Evolutionary conservation across 768 basidiomycete genomes (phyloP).

Genomic region (Infundibulicybe gibba): DNA sequence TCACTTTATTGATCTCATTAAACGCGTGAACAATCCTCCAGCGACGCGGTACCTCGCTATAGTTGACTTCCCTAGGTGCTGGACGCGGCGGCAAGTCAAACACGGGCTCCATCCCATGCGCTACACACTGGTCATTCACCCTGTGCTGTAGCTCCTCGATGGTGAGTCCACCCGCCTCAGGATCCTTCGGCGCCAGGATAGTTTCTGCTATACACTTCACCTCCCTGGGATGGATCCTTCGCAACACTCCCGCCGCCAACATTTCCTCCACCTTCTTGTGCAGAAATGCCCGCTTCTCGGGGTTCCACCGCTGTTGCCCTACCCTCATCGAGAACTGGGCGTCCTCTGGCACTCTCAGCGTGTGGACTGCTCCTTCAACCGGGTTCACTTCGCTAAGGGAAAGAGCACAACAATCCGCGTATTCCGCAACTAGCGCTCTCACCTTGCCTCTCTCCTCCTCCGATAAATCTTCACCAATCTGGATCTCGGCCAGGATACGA

Average conservation of each 20-base stretch:
- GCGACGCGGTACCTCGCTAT: slow-evolving; percentile 7
- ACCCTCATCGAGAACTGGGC: slow-evolving; percentile 23
- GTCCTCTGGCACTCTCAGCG: slow-evolving; percentile 25
- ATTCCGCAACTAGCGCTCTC: slow-evolving; percentile 18
- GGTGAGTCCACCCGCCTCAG: slow-evolving; percentile 19
- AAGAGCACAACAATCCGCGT: slow-evolving; percentile 32
- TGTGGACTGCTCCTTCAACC: slow-evolving; percentile 25
- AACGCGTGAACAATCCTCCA: slow-evolving; percentile 35
- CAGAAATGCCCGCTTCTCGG: slow-evolving; percentile 24
- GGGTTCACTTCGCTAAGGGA: slow-evolving; percentile 19
- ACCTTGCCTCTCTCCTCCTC: slow-evolving; percentile 11
- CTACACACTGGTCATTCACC: slow-evolving; percentile 29
- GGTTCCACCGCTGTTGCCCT: slow-evolving; percentile 20
- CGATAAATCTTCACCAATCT: slow-evolving; percentile 24
- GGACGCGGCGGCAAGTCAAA: slow-evolving; percentile 18
- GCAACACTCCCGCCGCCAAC: slow-evolving; percentile 27
- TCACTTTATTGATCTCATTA: slow-evolving; percentile 22
- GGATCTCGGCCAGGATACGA: slow-evolving; percentile 13
- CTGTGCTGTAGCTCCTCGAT: slow-evolving; percentile 25
- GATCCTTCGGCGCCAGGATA: slow-evolving; percentile 31
- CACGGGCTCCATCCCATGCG: slow-evolving; percentile 12
- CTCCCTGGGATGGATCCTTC: slow-evolving; percentile 15
- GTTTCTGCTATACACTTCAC: slow-evolving; percentile 16
- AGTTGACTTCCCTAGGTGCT: background rate
- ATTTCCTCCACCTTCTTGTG: slow-evolving; percentile 28